Percentiles rank a stretch among this genome's conserved stretches.
Evolutionary conservation across 2,329 filamentous ascomycete species (phyloP).

Genomic region (Paraphoma sp.): DNA sequence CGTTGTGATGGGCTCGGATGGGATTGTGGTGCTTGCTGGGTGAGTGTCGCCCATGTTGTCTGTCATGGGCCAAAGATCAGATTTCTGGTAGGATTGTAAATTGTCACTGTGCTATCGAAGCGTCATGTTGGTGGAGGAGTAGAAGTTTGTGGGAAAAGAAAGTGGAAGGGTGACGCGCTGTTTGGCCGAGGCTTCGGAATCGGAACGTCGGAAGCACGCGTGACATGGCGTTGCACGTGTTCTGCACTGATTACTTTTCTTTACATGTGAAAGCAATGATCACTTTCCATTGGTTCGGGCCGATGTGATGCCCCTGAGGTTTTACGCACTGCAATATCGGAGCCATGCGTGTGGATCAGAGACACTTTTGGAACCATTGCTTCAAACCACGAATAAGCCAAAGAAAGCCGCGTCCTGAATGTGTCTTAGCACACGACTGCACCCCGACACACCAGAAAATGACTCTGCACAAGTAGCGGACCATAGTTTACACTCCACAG

Average conservation of each 20-base stretch:
- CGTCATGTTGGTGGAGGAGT: not conserved
- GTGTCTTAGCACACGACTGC: too few species aligned
- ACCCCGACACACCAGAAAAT: too few species aligned
- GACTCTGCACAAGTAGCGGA: too few species aligned
- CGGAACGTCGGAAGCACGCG: not conserved
- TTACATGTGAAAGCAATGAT: not conserved
- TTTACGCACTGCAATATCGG: too few species aligned
- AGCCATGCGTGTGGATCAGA: too few species aligned
- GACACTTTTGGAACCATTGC: too few species aligned
- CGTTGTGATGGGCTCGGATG: conserved; percentile 14
- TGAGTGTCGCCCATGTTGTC: conserved; percentile 24
- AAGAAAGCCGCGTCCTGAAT: not conserved
- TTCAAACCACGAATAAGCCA: not conserved
- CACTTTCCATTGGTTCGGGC: too few species aligned
- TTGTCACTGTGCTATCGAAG: not conserved
- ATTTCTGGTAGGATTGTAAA: not conserved
- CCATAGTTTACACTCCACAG: too few species aligned
- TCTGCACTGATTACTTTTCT: not conserved
- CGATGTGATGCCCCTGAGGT: too few species aligned
- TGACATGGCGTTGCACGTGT: not conserved
- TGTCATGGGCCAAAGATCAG: not conserved
- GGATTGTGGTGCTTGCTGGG: conserved; percentile 29
- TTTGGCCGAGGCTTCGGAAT: conserved; percentile 5
- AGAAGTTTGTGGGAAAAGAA: not conserved
- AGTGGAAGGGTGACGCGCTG: not conserved